Conservation (phyloP, 257 asterid genomes). For the Mentha longifolia region DNA sequence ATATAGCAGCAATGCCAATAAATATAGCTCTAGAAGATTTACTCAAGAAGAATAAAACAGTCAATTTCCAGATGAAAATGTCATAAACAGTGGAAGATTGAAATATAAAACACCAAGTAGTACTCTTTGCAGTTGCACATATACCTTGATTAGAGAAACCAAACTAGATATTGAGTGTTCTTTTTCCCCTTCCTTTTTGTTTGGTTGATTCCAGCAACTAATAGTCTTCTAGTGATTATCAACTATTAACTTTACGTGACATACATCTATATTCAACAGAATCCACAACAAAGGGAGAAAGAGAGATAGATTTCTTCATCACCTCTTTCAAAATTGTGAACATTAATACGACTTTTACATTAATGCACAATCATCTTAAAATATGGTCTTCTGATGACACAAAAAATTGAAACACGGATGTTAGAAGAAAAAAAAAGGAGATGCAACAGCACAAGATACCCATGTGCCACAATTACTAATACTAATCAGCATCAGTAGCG, state of each 20-base stretch:
- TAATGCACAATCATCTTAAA: neutral
- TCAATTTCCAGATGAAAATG: neutral
- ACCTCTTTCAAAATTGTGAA: neutral
- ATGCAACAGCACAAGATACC: neutral
- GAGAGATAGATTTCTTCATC: neutral
- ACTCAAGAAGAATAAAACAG: no score
- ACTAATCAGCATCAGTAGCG: neutral
- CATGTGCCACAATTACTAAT: neutral
- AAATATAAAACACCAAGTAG: neutral
- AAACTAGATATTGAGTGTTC: neutral
- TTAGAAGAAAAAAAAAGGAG: neutral
- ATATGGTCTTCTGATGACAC: neutral
- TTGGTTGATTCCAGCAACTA: neutral
- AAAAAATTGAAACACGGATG: neutral
- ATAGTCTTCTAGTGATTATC: neutral
- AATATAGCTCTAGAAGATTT: neutral
- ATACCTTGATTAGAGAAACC: neutral
- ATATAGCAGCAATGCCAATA: constrained; percentile 4
- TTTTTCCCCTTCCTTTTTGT: no score
- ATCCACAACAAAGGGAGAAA: neutral
- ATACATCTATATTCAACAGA: neutral
- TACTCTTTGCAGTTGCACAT: neutral
- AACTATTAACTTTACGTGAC: neutral
- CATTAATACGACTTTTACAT: no score
- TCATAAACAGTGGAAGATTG: constrained; percentile 12